Evolutionary conservation across 2,329 filamentous ascomycete genomes (phyloP).

Genomic region (Catunica adiposa): DNA sequence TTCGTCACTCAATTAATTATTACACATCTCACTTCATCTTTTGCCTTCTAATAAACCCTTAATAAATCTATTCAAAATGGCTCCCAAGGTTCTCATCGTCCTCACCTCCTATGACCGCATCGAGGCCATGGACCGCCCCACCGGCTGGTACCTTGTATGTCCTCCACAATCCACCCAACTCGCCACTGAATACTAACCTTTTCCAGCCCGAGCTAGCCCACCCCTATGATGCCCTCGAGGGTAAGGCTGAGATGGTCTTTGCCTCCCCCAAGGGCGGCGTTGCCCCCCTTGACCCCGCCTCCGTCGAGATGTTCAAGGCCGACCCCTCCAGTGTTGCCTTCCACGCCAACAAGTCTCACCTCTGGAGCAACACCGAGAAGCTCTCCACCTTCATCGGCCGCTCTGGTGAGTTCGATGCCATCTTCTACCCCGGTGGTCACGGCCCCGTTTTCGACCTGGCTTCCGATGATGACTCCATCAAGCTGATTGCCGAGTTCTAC

Average conservation of each 20-base stretch:
- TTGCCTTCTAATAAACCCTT: too few relatives aligned
- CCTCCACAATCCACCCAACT: neutral
- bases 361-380: slow-evolving; percentile 48
- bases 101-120: slow-evolving; percentile 46
- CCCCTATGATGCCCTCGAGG: slow-evolving; percentile 41
- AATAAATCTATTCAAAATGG: slow-evolving; percentile 23
- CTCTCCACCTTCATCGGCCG: slow-evolving; percentile 39
- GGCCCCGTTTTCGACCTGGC: slow-evolving; percentile 53
- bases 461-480: slow-evolving; percentile 36
- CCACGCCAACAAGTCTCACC: slow-evolving; percentile 33
- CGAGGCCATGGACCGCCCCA: slow-evolving; percentile 32
- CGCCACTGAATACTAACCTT: neutral
- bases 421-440: slow-evolving; percentile 42
- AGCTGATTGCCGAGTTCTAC: slow-evolving; percentile 46
- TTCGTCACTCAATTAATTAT: neutral
- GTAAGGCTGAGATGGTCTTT: slow-evolving; percentile 36
- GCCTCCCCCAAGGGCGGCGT: slow-evolving; percentile 47
- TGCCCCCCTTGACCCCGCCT: slow-evolving; percentile 44
- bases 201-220: slow-evolving; percentile 45
- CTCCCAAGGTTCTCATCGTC: slow-evolving; percentile 51
- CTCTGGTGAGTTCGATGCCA: slow-evolving; percentile 44
- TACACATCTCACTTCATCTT: neutral
- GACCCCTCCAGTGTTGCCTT: slow-evolving; percentile 39
- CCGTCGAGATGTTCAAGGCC: slow-evolving; percentile 35
- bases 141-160: slow-evolving; percentile 54